Conservation (phyloP, 768 basidiomycete genomes). For the Dentipellis sp. region DNA sequence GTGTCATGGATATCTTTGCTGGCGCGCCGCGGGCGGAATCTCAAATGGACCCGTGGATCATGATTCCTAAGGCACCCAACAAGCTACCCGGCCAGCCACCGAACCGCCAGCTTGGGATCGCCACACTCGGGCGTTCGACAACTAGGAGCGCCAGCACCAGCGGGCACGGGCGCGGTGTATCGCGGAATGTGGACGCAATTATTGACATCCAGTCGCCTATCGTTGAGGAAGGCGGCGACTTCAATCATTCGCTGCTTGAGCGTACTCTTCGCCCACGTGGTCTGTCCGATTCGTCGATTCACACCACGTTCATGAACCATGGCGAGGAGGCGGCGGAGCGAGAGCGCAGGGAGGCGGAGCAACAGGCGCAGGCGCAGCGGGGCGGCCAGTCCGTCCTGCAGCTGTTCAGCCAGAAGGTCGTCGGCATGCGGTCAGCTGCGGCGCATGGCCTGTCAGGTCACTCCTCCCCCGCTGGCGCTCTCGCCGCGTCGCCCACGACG, state of each 20-base stretch:
- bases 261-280: slow-evolving; percentile 70
- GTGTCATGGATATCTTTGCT: slow-evolving; percentile 85
- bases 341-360: background rate
- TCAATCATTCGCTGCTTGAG: slow-evolving; percentile 42
- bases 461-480: slow-evolving; percentile 3
- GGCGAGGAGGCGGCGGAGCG: slow-evolving; percentile 22
- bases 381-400: slow-evolving; percentile 23
- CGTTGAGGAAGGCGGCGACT: slow-evolving; percentile 36
- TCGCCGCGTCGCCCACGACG: slow-evolving; percentile 6
- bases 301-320: slow-evolving; percentile 67
- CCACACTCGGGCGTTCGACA: slow-evolving; percentile 7
- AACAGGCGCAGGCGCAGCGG: slow-evolving; percentile 1
- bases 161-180: background rate
- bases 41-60: slow-evolving; percentile 63
- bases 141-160: background rate
- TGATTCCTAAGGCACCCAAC: slow-evolving; percentile 34
- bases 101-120: slow-evolving; percentile 5
- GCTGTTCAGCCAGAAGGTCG: slow-evolving; percentile 23
- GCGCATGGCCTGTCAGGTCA: slow-evolving; percentile 21
- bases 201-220: slow-evolving; percentile 21
- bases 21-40: slow-evolving; percentile 56
- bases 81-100: background rate
- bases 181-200: slow-evolving; percentile 13
- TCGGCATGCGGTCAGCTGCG: slow-evolving; percentile 21
- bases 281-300: slow-evolving; percentile 88